A percentile compares a stretch with the other conserved stretches of the same genome.
Evolutionary conservation across 306 rosid genomes (phyloP).

Genomic region (Rubus idaeus): DNA sequence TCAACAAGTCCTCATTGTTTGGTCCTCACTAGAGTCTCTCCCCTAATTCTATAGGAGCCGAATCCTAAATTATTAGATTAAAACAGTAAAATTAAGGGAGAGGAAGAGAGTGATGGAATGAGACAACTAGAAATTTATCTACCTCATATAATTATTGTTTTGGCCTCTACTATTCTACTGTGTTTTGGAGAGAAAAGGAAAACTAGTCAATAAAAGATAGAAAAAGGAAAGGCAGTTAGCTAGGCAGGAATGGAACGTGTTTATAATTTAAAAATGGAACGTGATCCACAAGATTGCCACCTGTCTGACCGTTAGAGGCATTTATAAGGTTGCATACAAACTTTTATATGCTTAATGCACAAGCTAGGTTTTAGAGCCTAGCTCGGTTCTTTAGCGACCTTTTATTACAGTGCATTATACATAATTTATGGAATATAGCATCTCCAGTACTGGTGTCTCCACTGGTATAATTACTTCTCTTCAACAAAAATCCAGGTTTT

Average conservation of each 20-base stretch:
- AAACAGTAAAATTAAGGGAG: neutral
- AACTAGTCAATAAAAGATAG: too few relatives aligned
- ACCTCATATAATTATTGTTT: conserved; percentile 16
- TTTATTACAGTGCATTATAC: conserved; percentile 25
- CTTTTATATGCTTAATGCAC: neutral
- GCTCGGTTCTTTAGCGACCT: conserved; percentile 15
- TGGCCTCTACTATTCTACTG: too few relatives aligned
- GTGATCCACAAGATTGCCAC: conserved; percentile 19
- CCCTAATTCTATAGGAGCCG: neutral
- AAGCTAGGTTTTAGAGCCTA: neutral
- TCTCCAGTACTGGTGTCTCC: conserved; percentile 29
- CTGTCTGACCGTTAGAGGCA: neutral
- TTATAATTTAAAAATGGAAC: neutral
- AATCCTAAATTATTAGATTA: neutral
- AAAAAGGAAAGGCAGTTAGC: neutral
- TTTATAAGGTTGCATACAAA: neutral
- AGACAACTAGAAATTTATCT: conserved; percentile 33
- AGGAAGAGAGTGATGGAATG: conserved; percentile 28
- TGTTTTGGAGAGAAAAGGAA: too few relatives aligned
- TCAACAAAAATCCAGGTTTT: conserved; percentile 61
- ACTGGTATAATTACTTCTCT: conserved; percentile 6
- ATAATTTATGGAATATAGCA: conserved; percentile 39
- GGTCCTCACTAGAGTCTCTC: too few relatives aligned
- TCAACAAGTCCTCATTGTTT: too few relatives aligned
- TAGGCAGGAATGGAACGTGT: neutral